Evolutionary conservation across 306 rosid species (phyloP).

Genomic region (Dalbergia cochinchinensis): DNA sequence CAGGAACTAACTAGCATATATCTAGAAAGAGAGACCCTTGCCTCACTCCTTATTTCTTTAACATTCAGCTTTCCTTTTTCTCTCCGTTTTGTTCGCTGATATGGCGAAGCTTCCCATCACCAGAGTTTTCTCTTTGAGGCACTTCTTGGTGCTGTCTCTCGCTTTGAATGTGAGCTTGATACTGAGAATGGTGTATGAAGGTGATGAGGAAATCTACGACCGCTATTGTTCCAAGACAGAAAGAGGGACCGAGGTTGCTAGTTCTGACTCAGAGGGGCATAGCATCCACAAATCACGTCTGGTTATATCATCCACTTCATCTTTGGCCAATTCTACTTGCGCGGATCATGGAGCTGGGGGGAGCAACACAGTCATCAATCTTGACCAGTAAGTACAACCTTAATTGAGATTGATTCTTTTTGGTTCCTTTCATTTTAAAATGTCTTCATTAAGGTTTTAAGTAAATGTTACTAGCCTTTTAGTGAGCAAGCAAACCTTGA

Average conservation of each 20-base stretch:
- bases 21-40: background rate
- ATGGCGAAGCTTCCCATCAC: constrained; percentile 56
- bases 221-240: constrained; percentile 27
- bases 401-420: background rate
- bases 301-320: constrained; percentile 44
- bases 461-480: too few species aligned
- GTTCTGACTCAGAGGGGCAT: constrained; percentile 16
- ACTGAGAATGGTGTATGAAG: constrained; percentile 52
- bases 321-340: constrained; percentile 34
- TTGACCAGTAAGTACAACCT: constrained; percentile 76
- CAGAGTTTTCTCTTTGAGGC: constrained; percentile 52
- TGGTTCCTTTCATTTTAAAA: background rate
- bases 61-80: background rate
- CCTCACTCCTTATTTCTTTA: background rate
- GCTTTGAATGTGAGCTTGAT: constrained; percentile 78
- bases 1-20: too few species aligned
- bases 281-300: constrained; percentile 42
- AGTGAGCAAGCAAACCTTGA: too few species aligned
- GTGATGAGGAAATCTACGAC: constrained; percentile 18
- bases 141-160: constrained; percentile 67
- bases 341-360: constrained; percentile 22
- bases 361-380: constrained; percentile 62
- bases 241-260: constrained; percentile 42
- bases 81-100: constrained; percentile 37
- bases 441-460: background rate